Conservation (phyloP, 208 protist species). For the Tetramitus jugosus region DNA sequence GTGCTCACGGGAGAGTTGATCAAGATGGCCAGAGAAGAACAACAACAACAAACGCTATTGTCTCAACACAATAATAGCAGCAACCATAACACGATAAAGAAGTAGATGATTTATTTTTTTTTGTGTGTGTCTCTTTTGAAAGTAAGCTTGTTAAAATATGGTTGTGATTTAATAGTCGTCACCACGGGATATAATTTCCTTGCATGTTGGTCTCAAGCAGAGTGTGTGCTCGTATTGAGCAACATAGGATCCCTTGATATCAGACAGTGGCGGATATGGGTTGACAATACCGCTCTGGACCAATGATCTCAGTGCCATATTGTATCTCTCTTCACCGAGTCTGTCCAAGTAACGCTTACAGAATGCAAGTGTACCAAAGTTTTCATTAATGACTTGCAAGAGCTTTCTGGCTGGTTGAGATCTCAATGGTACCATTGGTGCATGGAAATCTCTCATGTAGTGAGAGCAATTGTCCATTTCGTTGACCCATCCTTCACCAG, state of each 20-base stretch:
- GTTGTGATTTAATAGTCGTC: conserved; percentile 94
- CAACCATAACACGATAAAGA: too few relatives aligned
- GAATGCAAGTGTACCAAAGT: conserved; percentile 78
- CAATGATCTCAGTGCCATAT: conserved; percentile 28
- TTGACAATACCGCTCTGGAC: conserved; percentile 42
- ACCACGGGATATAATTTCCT: conserved; percentile 89
- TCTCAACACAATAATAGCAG: too few relatives aligned
- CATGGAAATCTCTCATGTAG: conserved; percentile 72
- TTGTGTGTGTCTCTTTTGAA: too few relatives aligned
- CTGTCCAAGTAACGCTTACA: conserved; percentile 68
- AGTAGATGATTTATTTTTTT: too few relatives aligned
- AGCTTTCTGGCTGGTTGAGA: conserved; percentile 39
- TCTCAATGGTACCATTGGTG: neutral
- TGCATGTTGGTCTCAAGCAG: conserved; percentile 79
- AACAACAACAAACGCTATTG: too few relatives aligned
- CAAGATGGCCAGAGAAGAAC: too few relatives aligned
- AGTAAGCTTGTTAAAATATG: too few relatives aligned
- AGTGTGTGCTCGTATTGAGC: conserved; percentile 96
- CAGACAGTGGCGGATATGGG: conserved; percentile 67
- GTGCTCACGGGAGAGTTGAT: too few relatives aligned
- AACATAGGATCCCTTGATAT: conserved; percentile 88
- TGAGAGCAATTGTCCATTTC: conserved; percentile 68
- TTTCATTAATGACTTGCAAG: conserved; percentile 48
- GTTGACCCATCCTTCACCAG: conserved; percentile 67
- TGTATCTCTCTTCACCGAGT: conserved; percentile 28